These are phyloP conservation scores for Prunus yedoensis DNA, from an alignment of 331 rosid species.

Conservation along the genomic window DNA sequence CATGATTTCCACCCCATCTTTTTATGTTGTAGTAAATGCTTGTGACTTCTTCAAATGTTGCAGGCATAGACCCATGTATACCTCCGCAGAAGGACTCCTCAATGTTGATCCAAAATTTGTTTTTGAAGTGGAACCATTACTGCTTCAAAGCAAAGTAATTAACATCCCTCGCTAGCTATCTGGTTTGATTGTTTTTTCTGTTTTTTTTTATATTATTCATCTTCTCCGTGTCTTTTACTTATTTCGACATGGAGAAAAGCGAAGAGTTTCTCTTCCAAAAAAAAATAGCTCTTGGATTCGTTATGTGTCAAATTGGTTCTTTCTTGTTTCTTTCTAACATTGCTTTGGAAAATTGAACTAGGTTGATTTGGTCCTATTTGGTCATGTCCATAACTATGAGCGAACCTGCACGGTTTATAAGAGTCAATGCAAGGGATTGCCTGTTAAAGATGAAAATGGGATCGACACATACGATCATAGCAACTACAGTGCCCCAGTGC, in stretches of 20 bases:
- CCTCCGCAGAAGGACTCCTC: slow-evolving; percentile 27
- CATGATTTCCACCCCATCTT: background rate
- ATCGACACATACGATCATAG: slow-evolving; percentile 62
- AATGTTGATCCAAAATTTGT: slow-evolving; percentile 30
- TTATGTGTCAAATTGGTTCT: no score
- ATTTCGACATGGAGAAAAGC: no score
- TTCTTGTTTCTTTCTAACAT: background rate
- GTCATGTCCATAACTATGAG: slow-evolving; percentile 87
- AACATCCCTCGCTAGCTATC: background rate
- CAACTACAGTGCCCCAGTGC: slow-evolving; percentile 83
- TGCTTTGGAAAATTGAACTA: slow-evolving; percentile 31
- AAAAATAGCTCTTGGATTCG: no score
- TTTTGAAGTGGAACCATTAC: slow-evolving; percentile 62
- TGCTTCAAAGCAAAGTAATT: slow-evolving; percentile 51
- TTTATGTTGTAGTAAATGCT: background rate
- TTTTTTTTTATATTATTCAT: no score
- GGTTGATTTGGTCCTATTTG: slow-evolving; percentile 78
- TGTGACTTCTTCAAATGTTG: slow-evolving; percentile 12
- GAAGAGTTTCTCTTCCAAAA: no score
- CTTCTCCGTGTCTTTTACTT: background rate
- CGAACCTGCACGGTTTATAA: slow-evolving; percentile 67
- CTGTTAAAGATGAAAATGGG: slow-evolving; percentile 55
- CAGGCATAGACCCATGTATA: slow-evolving; percentile 93
- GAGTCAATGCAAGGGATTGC: slow-evolving; percentile 50
- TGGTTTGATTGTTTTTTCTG: background rate